phyloP scores from a whole-genome alignment of 768 basidiomycete species.

The Holtermanniella nyarrowii region DNA sequence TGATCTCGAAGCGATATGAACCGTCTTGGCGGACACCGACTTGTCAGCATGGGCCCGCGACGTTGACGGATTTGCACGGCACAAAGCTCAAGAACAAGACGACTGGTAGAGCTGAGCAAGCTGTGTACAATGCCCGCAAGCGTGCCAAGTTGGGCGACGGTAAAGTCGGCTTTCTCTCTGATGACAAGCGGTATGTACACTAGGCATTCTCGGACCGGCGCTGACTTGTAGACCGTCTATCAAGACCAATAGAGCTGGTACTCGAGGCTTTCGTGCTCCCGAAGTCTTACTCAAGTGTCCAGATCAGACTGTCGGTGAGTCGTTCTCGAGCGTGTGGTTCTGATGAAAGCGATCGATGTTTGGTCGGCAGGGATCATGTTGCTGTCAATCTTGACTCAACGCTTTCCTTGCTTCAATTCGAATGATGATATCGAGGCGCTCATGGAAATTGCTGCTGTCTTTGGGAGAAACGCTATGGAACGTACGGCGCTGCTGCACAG shows the following conservation, averaged over 20 bases:
- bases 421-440: conserved; percentile 89
- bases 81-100: conserved; percentile 46
- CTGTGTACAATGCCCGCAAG: conserved; percentile 36
- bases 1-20: conserved; percentile 28
- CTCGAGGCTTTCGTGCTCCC: conserved; percentile 90
- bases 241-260: conserved; percentile 93
- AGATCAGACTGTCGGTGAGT: conserved; percentile 79
- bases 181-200: conserved; percentile 33
- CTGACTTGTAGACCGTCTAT: conserved; percentile 53
- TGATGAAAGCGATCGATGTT: conserved; percentile 71
- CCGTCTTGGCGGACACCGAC: conserved; percentile 23
- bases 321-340: neutral
- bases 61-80: conserved; percentile 60
- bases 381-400: conserved; percentile 78
- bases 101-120: conserved; percentile 42
- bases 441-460: conserved; percentile 82
- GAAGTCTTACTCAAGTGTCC: conserved; percentile 91
- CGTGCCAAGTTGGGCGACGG: conserved; percentile 28
- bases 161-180: conserved; percentile 33
- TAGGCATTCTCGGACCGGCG: neutral
- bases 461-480: conserved; percentile 75
- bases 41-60: conserved; percentile 71
- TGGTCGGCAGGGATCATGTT: conserved; percentile 93
- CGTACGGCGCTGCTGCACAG: conserved; percentile 78
- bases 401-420: conserved; percentile 90